Base-by-base conservation (phyloP, 805 yeast species). In the Middelhovenomyces tepae region DNA sequence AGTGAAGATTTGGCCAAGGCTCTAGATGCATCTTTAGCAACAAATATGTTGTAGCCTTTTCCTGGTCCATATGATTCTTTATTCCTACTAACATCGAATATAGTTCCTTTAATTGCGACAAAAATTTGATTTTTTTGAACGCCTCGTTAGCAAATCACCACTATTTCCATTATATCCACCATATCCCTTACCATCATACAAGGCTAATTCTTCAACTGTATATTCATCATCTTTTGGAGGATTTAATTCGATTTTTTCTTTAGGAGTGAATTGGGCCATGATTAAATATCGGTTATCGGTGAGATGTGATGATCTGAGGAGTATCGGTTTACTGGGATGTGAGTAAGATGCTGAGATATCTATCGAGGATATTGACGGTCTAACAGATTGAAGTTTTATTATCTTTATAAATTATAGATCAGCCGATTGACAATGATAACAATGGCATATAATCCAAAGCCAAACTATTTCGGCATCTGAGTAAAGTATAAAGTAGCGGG, bases 31-130 rank as follows among this genome's bases (percentile, higher is more conserved):
- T 84, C 95, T 42, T 70, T 73, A 4, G 89, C 95, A 7, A 75
- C 82, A 26, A 84, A 65, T 5, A 65, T 72, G 47, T 74, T 75
- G 55, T 84, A 85, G 15, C 78, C 75, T 39, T 73, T 71, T 0
- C 86, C 87, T 2, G 78, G 78, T 0, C 94, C 95, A 51, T 84
- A 84, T 24, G 76, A 77, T 10, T 68, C 71, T 8, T 53, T 45
- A 48, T 83, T 84, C 28, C 60, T 51, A 0, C 82, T 69, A 7
- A 85, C 95, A 48, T 84, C 95, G 53, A 82, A 85, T 7, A 85
- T 73, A 2, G 65, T 65, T 14, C 94, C 91, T 40, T 76, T 75
- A 46, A 84, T 76, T 5, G 75, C 91, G 13, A 84, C 79, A 54
- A 75, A 84, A 43, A 81, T 67, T 38, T 67, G 56, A 5, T 64